Base-by-base conservation (phyloP, 805 yeast genomes). In the Hanseniaspora thailandica region DNA sequence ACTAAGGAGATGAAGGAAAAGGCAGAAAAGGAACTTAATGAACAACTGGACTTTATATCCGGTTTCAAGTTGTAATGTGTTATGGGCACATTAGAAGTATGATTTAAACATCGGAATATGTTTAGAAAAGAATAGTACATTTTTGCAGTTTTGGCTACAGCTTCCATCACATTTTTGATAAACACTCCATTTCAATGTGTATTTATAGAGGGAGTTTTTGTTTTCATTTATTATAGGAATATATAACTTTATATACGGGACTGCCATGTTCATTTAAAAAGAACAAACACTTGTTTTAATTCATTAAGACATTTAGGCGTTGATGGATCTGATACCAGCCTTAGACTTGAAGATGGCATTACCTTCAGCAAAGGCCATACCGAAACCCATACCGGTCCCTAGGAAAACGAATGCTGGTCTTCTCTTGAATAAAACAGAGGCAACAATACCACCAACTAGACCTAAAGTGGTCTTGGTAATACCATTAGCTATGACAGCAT, bases 341-440 rank as follows among this genome's bases (percentile, higher is more conserved):
- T 76, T 72, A 13, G 86, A 77, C 72, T 97, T 83, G 78, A 93
- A 90, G 55, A 89, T 84, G 57, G 97, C 94, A 66, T 93, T 97
- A 57, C 97, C 98, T 73, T 93, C 99, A 57, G 97, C 81, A 71
- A 88, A 93, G 52, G 96, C 96, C 74, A 96, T 84, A 59, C 99
- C 99, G 57, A 89, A 77, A 60, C 99, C 99, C 63, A 93, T 90
- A 36, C 99, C 99, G 59, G 88, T 72, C 59, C 98, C 98, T 57
- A 90, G 71, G 95, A 97, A 89, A 41, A 90, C 97, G 53, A 98
- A 98, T 81, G 88, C 93, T 9, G 96, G 77, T 71, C 97, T 82
- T 76, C 97, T 86, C 69, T 77, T 86, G 76, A 93, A 93, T 55
- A 93, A 71, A 56, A 93, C 70, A 43, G 89, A 94, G 8, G 96